Evolutionary conservation across 495 filamentous ascomycete species (phyloP).

Genomic region (Bombardia bombarda): DNA sequence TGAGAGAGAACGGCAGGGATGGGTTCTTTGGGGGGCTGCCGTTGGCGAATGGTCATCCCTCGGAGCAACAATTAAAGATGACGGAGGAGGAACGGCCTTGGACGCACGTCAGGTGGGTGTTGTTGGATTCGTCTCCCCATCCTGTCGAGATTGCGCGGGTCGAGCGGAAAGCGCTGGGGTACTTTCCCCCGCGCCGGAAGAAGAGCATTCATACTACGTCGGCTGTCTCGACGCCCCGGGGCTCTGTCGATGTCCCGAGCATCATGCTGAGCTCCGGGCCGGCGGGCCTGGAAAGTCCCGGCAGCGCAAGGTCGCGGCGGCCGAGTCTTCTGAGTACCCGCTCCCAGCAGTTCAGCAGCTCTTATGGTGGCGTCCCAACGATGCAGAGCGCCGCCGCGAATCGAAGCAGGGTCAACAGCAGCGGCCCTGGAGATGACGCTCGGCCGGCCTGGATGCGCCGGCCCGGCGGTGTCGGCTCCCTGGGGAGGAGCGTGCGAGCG

Average conservation of each 20-base stretch:
- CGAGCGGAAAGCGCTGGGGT: constrained; percentile 71
- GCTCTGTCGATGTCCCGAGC: constrained; percentile 53
- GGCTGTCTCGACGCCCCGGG: constrained; percentile 51
- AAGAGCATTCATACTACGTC: constrained; percentile 55
- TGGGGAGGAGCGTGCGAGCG: constrained; percentile 55
- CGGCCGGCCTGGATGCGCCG: constrained; percentile 55
- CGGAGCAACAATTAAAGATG: constrained; percentile 11
- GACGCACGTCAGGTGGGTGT: constrained; percentile 83
- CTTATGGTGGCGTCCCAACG: too few relatives aligned
- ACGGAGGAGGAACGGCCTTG: constrained; percentile 49
- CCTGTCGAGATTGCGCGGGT: constrained; percentile 84
- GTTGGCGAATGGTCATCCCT: constrained; percentile 20
- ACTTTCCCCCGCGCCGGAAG: constrained; percentile 84
- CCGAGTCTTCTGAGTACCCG: constrained; percentile 25
- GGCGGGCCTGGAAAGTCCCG: constrained; percentile 23
- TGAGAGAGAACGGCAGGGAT: constrained; percentile 10
- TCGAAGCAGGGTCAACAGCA: constrained; percentile 24
- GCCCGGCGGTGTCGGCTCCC: constrained; percentile 77
- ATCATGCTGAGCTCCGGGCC: constrained; percentile 25
- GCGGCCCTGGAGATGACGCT: constrained; percentile 18
- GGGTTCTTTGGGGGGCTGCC: constrained; percentile 23
- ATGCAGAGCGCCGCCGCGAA: constrained; percentile 11
- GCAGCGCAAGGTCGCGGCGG: constrained; percentile 31
- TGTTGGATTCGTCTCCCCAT: constrained; percentile 56
- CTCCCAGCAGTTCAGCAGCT: constrained; percentile 8